Base-by-base conservation (phyloP, 2,329 filamentous ascomycete species). In the Pestalotiopsis sp. region DNA sequence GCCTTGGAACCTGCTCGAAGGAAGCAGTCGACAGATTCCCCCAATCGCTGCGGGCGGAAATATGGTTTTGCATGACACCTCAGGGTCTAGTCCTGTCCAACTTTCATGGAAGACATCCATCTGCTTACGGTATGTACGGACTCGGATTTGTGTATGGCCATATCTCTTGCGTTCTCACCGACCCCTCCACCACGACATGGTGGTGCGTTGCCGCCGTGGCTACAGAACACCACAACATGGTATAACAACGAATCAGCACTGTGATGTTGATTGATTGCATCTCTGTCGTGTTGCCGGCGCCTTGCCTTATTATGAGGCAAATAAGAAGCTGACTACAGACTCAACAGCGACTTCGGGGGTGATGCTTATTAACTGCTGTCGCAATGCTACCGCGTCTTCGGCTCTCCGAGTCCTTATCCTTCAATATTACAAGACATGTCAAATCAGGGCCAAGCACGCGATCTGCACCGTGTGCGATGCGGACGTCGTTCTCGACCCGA, bases 141-240 rank as follows among this genome's bases (percentile, higher is more conserved):
- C n/a, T 23, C 36, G 45, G 45, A 59, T 13, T 17, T 59, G 23
- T 59, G 20, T 23, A 6, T 36, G 27, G 57, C 23, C 45, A 20
- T 59, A 36, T 27, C 25, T 23, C 20, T 9, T 13, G 14, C 14
- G 23, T 23, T 58, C 27, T 62, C 59, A 62, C 59, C 59, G 59
- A 62, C 59, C 59, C 59, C 59, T 62, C 59, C 59, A 62, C 59
- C 38, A 62, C 59, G 31, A 40, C 7, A 12, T 41, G 59, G 38
- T 40, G 57, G 38, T 40, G 57, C 57, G 25, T 59, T 62, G 31
- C 27, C 27, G 59, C 59, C 27, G 20, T 62, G 13, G n/a, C 45
- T 52, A 52, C 45, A 52, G 45, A 52, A 52, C 45, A 52, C 41
- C 41, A 45, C 41, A 45, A 52, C 45, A 52, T 52, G 20, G 9